Evolutionary conservation across 495 filamentous ascomycete species (phyloP), one percentile per base, ranked within the genome.

Genomic region (Talaromyces proteolyticus): DNA sequence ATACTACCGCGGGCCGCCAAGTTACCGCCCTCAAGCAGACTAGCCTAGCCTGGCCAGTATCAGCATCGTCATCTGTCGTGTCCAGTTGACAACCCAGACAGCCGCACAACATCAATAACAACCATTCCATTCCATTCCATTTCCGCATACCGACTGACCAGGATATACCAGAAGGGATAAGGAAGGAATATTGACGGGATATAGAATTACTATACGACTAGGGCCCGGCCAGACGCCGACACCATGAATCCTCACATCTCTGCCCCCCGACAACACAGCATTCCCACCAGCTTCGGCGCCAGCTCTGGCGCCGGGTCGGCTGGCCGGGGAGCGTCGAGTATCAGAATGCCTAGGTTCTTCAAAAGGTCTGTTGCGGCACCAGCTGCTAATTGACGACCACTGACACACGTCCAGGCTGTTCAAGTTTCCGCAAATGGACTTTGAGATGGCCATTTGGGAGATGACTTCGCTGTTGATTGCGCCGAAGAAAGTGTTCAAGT

Each of bases 371-470:
- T 42, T 12, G 19, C 22, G 14, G 2, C 11, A 22, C 17, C 47
- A 23, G 26, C 8, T 25, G 36, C 40, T 38, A 22, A 52, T 24
- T 19, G 18, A 21, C 14, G 7, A n/a, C n/a, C n/a, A n/a, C n/a
- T n/a, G n/a, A n/a, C n/a, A n/a, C n/a, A n/a, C 11, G 8, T 14
- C 11, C 4, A 79, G 80, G 43, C 62, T 84, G 45, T 82, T 84
- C 67, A 84, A 84, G 59, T 84, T 84, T 55, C 80, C 80, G 18
- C 80, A 84, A 53, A 84, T 84, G 80, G 80, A 84, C 62, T 84
- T 84, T 66, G 80, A 84, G 53, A 85, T 87, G 80, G 86, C 85
- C 8, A 80, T 86, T 54, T 89, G 85, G 85, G 85, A 89, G 65
- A 89, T 89, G 85, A 85, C 80, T 47, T 77, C 74, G 50, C 70